phyloP scores from a whole-genome alignment of 306 rosid genomes.

The Rosa persica region DNA sequence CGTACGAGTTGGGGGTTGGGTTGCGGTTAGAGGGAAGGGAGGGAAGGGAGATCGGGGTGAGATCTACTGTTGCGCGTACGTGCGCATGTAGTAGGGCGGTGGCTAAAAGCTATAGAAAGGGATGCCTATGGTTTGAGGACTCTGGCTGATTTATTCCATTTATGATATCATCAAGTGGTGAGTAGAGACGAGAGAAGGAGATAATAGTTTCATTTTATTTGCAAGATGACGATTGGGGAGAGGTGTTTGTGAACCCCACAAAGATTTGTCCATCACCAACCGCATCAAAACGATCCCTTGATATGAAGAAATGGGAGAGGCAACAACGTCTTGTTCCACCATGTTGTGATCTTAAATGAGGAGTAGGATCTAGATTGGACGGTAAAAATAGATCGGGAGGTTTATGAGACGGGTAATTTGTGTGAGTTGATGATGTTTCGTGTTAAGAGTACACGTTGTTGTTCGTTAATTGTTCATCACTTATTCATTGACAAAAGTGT shows the following conservation, averaged over 20 bases:
- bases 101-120: neutral
- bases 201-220: neutral
- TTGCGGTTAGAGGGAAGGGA: neutral
- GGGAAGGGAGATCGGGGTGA: neutral
- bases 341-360: too few species aligned
- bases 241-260: neutral
- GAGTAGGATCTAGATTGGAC: too few species aligned
- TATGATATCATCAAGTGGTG: neutral
- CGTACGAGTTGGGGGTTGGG: conserved; percentile 4
- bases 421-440: too few species aligned
- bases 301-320: neutral
- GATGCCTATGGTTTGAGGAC: neutral
- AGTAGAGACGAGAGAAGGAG: neutral
- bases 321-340: too few species aligned
- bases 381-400: too few species aligned
- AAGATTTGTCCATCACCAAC: neutral
- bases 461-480: too few species aligned
- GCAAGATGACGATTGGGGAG: neutral
- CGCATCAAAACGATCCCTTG: neutral
- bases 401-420: too few species aligned
- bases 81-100: neutral
- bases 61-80: neutral
- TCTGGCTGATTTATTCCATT: neutral
- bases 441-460: too few species aligned
- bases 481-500: too few species aligned